These are phyloP conservation scores for Talaromyces islandicus DNA, from an alignment of 2,329 filamentous ascomycete species.

Conservation along the genomic window DNA sequence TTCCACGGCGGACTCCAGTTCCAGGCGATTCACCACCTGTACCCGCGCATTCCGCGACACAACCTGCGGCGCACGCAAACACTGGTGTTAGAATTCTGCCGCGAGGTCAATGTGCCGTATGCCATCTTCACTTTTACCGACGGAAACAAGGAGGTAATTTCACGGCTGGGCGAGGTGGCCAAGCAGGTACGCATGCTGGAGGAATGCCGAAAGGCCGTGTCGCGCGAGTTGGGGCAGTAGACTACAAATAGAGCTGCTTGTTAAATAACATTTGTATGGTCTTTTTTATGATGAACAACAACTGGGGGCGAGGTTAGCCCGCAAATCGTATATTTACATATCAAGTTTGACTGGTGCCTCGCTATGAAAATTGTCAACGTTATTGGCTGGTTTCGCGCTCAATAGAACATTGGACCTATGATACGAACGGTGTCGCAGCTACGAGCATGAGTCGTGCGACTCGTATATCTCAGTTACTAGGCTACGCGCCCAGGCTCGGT, in stretches of 20 bases:
- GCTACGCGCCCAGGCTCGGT: no score
- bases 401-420: no score
- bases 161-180: constrained; percentile 69
- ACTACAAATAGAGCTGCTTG: background rate
- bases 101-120: constrained; percentile 77
- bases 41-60: constrained; percentile 75
- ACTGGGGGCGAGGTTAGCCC: no score
- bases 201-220: constrained; percentile 57
- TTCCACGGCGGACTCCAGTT: constrained; percentile 86
- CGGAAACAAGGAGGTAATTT: constrained; percentile 75
- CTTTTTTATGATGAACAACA: background rate
- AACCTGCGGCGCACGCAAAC: constrained; percentile 71
- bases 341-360: no score
- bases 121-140: constrained; percentile 79
- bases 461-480: no score
- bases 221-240: background rate
- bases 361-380: no score
- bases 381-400: no score
- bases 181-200: constrained; percentile 71
- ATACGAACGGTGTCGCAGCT: no score
- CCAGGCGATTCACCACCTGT: constrained; percentile 82
- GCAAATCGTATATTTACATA: no score
- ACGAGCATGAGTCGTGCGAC: no score
- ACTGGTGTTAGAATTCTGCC: constrained; percentile 73
- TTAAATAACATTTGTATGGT: background rate